These are phyloP conservation scores for Fusarium sp. DNA, from an alignment of 2,329 filamentous ascomycete genomes.

Conservation along the genomic window DNA sequence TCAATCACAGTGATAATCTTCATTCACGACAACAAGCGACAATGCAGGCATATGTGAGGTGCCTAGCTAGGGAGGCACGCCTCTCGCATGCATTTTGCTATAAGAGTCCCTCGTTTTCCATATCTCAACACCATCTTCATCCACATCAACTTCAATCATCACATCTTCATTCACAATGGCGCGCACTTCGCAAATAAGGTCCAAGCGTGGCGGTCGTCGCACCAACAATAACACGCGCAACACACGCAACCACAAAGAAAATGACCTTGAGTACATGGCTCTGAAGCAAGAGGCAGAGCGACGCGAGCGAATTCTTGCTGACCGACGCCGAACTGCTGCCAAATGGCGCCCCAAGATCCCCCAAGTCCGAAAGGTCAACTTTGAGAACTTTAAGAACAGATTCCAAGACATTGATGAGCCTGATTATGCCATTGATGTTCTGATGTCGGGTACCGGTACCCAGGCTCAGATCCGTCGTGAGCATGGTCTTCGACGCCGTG, in stretches of 20 bases:
- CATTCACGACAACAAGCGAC: too few relatives aligned
- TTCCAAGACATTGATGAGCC: conserved; percentile 52
- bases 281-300: conserved; percentile 54
- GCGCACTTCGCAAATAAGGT: conserved; percentile 21
- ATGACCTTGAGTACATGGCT: conserved; percentile 48
- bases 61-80: neutral
- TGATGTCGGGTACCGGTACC: conserved; percentile 52
- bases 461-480: conserved; percentile 57
- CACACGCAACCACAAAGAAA: conserved; percentile 40
- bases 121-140: neutral
- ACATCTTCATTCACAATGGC: conserved; percentile 26
- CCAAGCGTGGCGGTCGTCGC: conserved; percentile 24
- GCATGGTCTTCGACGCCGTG: conserved; percentile 52
- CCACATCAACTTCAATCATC: neutral
- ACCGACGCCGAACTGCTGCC: conserved; percentile 51
- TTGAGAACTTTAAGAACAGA: conserved; percentile 60
- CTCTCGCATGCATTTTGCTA: neutral
- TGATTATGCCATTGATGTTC: conserved; percentile 57
- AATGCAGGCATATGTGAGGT: neutral
- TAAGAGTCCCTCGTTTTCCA: neutral
- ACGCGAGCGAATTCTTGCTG: conserved; percentile 53
- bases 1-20: neutral
- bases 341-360: conserved; percentile 59
- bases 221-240: neutral
- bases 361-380: conserved; percentile 56